Conservation (phyloP, 1,284 basidiomycete species). For the Ustilago lituana region DNA sequence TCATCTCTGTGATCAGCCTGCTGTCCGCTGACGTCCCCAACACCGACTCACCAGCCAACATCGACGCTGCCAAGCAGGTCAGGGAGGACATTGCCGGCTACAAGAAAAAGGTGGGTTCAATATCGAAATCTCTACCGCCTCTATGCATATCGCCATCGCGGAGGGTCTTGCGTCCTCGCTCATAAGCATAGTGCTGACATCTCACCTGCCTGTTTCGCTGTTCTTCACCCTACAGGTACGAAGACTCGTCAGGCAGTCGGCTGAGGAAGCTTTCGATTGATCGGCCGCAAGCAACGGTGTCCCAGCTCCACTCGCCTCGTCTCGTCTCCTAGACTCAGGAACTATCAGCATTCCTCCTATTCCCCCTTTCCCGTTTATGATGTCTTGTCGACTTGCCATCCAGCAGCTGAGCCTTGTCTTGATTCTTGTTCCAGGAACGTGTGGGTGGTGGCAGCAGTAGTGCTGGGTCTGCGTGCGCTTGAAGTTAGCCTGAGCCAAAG, state of each 20-base stretch:
- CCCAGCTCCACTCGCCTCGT: not conserved
- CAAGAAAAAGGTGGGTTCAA: constrained; percentile 59
- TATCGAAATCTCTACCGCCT: not conserved
- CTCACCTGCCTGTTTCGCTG: no score
- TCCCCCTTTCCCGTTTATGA: not conserved
- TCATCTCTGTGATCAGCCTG: constrained; percentile 94
- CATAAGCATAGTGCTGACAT: constrained; percentile 4
- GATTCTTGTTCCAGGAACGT: no score
- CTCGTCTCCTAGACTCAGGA: constrained; percentile 3
- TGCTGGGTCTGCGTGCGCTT: no score
- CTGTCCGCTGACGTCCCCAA: constrained; percentile 92
- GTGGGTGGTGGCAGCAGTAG: no score
- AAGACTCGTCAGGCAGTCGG: constrained; percentile 62
- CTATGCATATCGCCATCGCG: no score
- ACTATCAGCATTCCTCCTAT: constrained; percentile 13
- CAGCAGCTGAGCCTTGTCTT: no score
- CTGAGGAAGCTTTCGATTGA: constrained; percentile 59
- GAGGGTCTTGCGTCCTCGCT: no score
- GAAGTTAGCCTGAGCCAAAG: no score
- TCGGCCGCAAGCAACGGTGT: not conserved
- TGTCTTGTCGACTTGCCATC: no score
- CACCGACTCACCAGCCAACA: constrained; percentile 93
- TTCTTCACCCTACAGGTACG: constrained; percentile 40
- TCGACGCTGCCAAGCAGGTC: constrained; percentile 76
- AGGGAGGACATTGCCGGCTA: constrained; percentile 63